Conservation (phyloP, 2,329 filamentous ascomycete genomes). For the Sporothrix pseudoabietina region DNA sequence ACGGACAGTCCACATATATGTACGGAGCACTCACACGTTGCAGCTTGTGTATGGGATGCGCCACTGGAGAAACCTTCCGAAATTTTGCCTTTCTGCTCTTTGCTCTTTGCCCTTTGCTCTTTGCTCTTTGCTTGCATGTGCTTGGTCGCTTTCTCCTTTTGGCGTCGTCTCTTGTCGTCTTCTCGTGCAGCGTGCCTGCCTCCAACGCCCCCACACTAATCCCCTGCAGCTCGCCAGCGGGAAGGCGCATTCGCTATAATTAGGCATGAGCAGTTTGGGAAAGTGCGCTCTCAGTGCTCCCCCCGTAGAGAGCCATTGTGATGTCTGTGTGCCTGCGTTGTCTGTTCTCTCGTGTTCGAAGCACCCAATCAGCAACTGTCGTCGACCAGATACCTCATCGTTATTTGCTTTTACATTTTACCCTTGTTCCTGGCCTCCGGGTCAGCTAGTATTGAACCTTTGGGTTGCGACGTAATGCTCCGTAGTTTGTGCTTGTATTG, state of each 20-base stretch:
- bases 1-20: not conserved
- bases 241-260: conserved; percentile 23
- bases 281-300: not conserved
- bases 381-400: not conserved
- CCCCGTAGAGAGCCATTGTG: not conserved
- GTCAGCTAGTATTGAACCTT: not conserved
- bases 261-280: conserved; percentile 1
- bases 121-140: not conserved
- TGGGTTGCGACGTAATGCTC: not conserved
- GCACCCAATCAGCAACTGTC: not conserved
- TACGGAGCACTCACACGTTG: not conserved
- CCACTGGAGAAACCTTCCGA: not conserved
- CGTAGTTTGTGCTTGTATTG: not conserved
- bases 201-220: not conserved
- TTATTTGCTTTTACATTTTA: not conserved
- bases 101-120: too few relatives aligned
- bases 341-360: not conserved
- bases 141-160: not conserved
- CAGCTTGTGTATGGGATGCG: conserved; percentile 18
- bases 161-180: too few relatives aligned
- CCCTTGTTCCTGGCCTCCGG: not conserved
- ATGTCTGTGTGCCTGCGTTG: conserved; percentile 17
- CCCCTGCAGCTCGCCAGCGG: conserved; percentile 16
- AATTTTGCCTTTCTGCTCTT: not conserved
- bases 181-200: not conserved